A percentile compares a stretch with the other conserved stretches of the same genome.
phyloP scores from a whole-genome alignment of 495 filamentous ascomycete species.

The Jackrogersella minutella region DNA sequence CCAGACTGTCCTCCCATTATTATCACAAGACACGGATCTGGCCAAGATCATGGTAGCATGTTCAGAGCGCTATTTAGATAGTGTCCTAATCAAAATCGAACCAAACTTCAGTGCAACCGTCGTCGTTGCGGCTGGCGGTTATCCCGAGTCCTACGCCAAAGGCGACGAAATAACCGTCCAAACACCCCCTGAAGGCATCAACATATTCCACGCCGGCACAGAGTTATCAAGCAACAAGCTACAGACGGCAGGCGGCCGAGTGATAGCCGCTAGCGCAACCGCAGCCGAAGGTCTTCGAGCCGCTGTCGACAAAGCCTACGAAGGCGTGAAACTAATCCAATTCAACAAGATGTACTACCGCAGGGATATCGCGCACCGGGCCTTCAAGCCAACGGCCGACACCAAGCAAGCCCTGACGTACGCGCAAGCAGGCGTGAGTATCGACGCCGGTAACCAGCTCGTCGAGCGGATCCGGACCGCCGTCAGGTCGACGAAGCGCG shows the following conservation, averaged over 20 bases:
- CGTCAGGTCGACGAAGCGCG: constrained; percentile 78
- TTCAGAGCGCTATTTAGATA: constrained; percentile 74
- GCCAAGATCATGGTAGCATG: constrained; percentile 92
- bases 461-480: constrained; percentile 87
- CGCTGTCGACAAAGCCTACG: constrained; percentile 85
- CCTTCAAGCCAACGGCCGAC: constrained; percentile 54
- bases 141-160: constrained; percentile 88
- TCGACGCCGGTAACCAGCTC: constrained; percentile 89
- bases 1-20: constrained; percentile 85
- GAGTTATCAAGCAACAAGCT: constrained; percentile 67
- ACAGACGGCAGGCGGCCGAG: constrained; percentile 82
- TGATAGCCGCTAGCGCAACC: constrained; percentile 86
- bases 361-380: constrained; percentile 87
- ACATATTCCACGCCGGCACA: constrained; percentile 95
- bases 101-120: constrained; percentile 83
- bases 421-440: constrained; percentile 90
- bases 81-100: constrained; percentile 71
- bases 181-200: constrained; percentile 56
- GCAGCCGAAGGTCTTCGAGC: constrained; percentile 74
- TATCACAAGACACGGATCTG: constrained; percentile 82
- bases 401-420: constrained; percentile 78
- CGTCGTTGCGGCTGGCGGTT: constrained; percentile 92
- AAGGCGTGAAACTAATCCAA: constrained; percentile 75
- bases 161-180: constrained; percentile 74
- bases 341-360: constrained; percentile 94